Percentiles rank a stretch among this genome's conserved stretches.
phyloP scores from a whole-genome alignment of 768 basidiomycete genomes.

The Amanita pallidorosea region DNA sequence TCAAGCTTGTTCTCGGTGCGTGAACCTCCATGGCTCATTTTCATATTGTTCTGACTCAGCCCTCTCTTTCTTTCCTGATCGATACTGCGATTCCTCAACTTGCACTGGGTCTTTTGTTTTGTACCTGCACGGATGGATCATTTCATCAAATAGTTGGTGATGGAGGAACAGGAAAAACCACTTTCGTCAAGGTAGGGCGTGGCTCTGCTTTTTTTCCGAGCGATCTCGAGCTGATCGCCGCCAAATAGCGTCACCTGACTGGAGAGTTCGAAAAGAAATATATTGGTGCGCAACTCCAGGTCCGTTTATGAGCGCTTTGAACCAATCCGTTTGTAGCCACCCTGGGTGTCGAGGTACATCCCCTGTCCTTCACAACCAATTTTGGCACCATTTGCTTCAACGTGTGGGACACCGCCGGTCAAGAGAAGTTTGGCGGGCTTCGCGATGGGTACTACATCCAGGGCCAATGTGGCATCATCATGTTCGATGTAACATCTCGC shows the following conservation, averaged over 20 bases:
- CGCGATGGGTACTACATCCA: slow-evolving; percentile 96
- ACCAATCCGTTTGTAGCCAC: slow-evolving; percentile 53
- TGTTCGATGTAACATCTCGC: slow-evolving; percentile 99
- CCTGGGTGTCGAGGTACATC: slow-evolving; percentile 99
- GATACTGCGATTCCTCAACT: slow-evolving; percentile 25
- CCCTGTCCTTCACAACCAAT: slow-evolving; percentile 93
- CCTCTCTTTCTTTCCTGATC: slow-evolving; percentile 35
- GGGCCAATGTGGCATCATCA: slow-evolving; percentile 99
- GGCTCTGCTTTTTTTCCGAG: slow-evolving; percentile 8
- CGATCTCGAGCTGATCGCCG: slow-evolving; percentile 51
- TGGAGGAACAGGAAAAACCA: slow-evolving; percentile 96
- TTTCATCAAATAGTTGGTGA: slow-evolving; percentile 61
- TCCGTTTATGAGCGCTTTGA: background rate
- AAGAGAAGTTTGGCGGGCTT: slow-evolving; percentile 99
- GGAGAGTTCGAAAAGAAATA: slow-evolving; percentile 99
- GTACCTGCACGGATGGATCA: slow-evolving; percentile 9
- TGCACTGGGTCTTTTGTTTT: slow-evolving; percentile 8
- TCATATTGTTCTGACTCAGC: slow-evolving; percentile 17
- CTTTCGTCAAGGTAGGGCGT: slow-evolving; percentile 83
- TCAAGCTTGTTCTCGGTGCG: slow-evolving; percentile 98
- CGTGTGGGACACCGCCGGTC: slow-evolving; percentile 99
- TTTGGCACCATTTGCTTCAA: slow-evolving; percentile 99
- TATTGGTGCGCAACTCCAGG: slow-evolving; percentile 54
- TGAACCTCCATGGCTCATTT: slow-evolving; percentile 10
- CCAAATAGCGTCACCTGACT: slow-evolving; percentile 83